These are phyloP conservation scores for Tetrapyrgos nigripes DNA, from an alignment of 1,284 basidiomycete genomes.

Conservation along the genomic window DNA sequence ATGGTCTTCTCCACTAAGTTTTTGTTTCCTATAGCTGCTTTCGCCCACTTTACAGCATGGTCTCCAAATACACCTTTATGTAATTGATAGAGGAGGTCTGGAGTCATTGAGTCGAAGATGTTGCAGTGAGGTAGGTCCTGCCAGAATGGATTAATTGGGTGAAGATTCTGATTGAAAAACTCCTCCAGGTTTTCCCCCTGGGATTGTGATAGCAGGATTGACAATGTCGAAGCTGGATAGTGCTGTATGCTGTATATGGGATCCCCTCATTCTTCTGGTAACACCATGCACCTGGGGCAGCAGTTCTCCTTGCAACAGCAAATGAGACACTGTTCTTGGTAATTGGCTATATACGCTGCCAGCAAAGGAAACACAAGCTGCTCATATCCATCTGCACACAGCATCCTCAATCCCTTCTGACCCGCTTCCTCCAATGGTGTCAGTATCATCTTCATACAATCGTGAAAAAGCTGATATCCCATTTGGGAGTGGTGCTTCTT, in stretches of 20 bases:
- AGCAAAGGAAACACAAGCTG: constrained; percentile 16
- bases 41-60: constrained; percentile 10
- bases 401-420: constrained; percentile 29
- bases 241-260: background rate
- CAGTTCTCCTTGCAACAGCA: constrained; percentile 21
- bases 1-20: constrained; percentile 21
- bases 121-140: constrained; percentile 11
- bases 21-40: background rate
- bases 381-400: too few relatives aligned
- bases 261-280: constrained; percentile 14
- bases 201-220: background rate
- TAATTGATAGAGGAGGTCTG: constrained; percentile 17
- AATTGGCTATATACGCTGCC: constrained; percentile 34
- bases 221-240: background rate
- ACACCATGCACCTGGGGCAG: constrained; percentile 21
- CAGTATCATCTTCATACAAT: constrained; percentile 30
- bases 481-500: constrained; percentile 21
- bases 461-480: too few relatives aligned
- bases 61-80: constrained; percentile 24
- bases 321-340: too few relatives aligned
- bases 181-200: background rate
- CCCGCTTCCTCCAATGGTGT: constrained; percentile 33
- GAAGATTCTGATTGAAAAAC: constrained; percentile 1
- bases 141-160: constrained; percentile 15
- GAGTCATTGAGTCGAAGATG: constrained; percentile 15